These are phyloP conservation scores for Santalum album DNA, from an alignment of 164 flowering plant genomes.

Conservation along the genomic window DNA sequence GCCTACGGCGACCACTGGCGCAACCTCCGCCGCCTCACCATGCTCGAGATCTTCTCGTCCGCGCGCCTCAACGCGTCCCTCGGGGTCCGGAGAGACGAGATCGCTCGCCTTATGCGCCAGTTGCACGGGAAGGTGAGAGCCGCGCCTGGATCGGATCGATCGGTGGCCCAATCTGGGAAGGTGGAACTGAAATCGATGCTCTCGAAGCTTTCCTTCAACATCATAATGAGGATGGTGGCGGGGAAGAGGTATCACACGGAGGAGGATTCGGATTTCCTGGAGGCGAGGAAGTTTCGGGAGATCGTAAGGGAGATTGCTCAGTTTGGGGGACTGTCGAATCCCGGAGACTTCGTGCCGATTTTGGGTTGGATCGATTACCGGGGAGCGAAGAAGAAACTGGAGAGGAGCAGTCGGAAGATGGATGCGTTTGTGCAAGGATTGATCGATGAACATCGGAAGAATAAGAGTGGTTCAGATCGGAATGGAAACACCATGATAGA, in stretches of 20 bases:
- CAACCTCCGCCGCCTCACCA: not conserved
- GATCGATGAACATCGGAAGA: not conserved
- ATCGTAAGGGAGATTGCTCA: not conserved
- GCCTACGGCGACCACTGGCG: not conserved
- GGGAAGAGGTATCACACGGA: slow-evolving; percentile 8
- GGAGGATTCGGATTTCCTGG: not conserved
- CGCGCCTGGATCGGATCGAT: too few species aligned
- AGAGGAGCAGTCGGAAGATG: not conserved
- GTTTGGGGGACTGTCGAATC: not conserved
- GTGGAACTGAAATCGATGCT: slow-evolving; percentile 4
- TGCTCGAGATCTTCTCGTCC: not conserved
- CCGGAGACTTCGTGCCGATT: not conserved
- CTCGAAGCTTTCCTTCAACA: slow-evolving; percentile 3
- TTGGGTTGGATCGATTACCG: not conserved
- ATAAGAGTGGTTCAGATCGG: not conserved
- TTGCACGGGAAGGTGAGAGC: not conserved
- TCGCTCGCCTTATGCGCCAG: not conserved
- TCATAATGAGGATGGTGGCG: slow-evolving; percentile 5
- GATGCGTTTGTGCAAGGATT: not conserved
- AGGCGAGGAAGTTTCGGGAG: not conserved
- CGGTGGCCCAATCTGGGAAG: not conserved
- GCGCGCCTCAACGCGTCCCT: not conserved
- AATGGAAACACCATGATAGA: not conserved
- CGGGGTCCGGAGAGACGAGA: not conserved
- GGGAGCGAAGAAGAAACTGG: not conserved